Conservation (phyloP, 192 early-diverging fungal species). For the Coemansia sp. region DNA sequence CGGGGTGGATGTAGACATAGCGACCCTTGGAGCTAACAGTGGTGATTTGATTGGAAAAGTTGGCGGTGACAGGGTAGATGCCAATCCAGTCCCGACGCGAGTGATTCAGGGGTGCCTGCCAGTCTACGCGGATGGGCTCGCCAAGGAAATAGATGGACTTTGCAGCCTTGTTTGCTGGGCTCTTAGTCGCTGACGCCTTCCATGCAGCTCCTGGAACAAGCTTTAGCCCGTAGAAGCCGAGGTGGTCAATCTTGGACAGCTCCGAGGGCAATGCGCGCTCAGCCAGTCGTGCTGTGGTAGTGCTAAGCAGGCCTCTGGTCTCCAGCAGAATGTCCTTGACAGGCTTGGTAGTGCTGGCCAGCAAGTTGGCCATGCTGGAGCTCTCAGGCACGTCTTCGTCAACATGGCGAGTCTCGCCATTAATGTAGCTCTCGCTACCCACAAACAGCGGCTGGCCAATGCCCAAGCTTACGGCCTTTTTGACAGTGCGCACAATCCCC, state of each 20-base stretch:
- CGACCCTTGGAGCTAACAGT: conserved; percentile 71
- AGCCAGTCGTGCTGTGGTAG: conserved; percentile 53
- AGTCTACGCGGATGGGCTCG: conserved; percentile 71
- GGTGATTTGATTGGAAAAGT: conserved; percentile 77
- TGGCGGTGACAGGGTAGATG: conserved; percentile 78
- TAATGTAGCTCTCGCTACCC: neutral
- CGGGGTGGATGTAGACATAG: conserved; percentile 67
- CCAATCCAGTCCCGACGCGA: conserved; percentile 90
- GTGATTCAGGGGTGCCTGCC: conserved; percentile 78
- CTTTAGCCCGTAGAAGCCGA: conserved; percentile 28
- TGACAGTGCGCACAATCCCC: conserved; percentile 66
- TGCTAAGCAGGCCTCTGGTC: conserved; percentile 51
- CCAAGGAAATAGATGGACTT: conserved; percentile 66
- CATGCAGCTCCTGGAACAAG: conserved; percentile 34
- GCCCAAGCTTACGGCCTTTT: conserved; percentile 55
- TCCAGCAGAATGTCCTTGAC: conserved; percentile 66
- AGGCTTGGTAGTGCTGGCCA: conserved; percentile 66
- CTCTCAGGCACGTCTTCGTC: conserved; percentile 6
- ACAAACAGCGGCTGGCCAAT: conserved; percentile 51
- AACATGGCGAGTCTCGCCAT: neutral
- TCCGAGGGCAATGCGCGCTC: conserved; percentile 43
- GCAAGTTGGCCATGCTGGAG: conserved; percentile 32
- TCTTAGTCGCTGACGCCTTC: conserved; percentile 9
- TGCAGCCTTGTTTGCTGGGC: conserved; percentile 11
- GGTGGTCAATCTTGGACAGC: conserved; percentile 36